Evolutionary conservation across 2,329 filamentous ascomycete genomes (phyloP).

Genomic region (Rhinocladiella mackenziei): DNA sequence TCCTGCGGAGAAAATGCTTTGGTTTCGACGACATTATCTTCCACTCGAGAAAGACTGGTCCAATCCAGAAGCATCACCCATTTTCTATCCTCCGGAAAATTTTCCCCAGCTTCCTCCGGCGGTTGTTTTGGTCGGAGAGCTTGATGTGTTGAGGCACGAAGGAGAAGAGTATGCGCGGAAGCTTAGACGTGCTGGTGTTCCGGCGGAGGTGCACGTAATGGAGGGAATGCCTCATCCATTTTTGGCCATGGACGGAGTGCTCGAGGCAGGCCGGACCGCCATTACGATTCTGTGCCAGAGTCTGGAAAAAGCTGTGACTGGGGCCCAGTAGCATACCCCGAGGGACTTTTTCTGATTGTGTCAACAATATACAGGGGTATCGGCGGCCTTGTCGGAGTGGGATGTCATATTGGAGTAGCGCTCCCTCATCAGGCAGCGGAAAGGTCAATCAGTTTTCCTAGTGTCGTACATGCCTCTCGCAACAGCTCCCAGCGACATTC

Average conservation of each 20-base stretch:
- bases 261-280: slow-evolving; percentile 50
- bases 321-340: too few species aligned
- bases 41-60: slow-evolving; percentile 45
- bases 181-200: slow-evolving; percentile 45
- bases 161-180: slow-evolving; percentile 51
- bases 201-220: slow-evolving; percentile 49
- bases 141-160: slow-evolving; percentile 56
- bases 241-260: slow-evolving; percentile 54
- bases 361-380: too few species aligned
- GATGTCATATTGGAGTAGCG: too few species aligned
- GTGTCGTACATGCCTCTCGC: slow-evolving; percentile 29
- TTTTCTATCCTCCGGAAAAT: slow-evolving; percentile 48
- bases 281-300: slow-evolving; percentile 44
- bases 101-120: slow-evolving; percentile 52
- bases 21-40: slow-evolving; percentile 58
- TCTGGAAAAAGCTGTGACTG: neutral
- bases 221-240: slow-evolving; percentile 57
- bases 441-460: slow-evolving; percentile 22
- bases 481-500: slow-evolving; percentile 32
- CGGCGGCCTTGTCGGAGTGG: too few species aligned
- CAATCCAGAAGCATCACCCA: slow-evolving; percentile 52
- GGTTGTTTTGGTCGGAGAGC: slow-evolving; percentile 51
- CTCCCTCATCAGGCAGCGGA: too few species aligned
- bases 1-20: slow-evolving; percentile 53
- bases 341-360: too few species aligned